A percentile compares a stretch with the other conserved stretches of the same genome.
These are phyloP conservation scores for Yamadazyma membranifaciens DNA, from an alignment of 1,139 yeast species.

Conservation along the genomic window DNA sequence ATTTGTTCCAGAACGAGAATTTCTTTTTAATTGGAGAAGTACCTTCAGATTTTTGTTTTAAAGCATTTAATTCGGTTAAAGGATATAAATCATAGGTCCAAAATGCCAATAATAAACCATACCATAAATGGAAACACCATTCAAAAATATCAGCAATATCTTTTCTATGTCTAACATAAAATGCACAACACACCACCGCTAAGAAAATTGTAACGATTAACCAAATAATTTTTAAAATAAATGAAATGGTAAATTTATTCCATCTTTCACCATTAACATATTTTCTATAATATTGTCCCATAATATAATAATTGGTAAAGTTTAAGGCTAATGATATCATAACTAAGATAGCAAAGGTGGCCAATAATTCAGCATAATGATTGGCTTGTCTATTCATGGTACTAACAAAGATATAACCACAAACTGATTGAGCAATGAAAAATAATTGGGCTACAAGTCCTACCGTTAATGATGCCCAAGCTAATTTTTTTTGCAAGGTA, in stretches of 20 bases:
- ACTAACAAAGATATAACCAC: conserved; percentile 22
- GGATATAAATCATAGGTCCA: conserved; percentile 40
- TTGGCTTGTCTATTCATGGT: conserved; percentile 18
- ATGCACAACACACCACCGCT: conserved; percentile 27
- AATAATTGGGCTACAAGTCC: conserved; percentile 27
- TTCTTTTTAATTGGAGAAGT: conserved; percentile 7
- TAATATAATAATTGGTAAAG: conserved; percentile 30
- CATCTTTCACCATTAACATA: conserved; percentile 32
- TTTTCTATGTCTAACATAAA: conserved; percentile 22
- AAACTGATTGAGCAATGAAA: conserved; percentile 23
- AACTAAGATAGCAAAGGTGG: conserved; percentile 26
- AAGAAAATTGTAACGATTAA: conserved; percentile 26
- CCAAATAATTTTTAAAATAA: conserved; percentile 31
- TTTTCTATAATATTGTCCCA: conserved; percentile 31
- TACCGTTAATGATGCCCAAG: conserved; percentile 23
- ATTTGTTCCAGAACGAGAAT: conserved; percentile 13
- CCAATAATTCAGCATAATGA: conserved; percentile 25
- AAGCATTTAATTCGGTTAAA: conserved; percentile 25
- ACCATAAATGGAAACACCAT: conserved; percentile 39
- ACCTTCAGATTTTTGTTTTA: conserved; percentile 11
- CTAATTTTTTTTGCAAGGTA: conserved; percentile 25
- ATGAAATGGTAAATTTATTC: conserved; percentile 32
- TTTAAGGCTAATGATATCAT: conserved; percentile 24
- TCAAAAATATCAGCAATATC: conserved; percentile 28
- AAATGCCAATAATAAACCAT: conserved; percentile 32